A percentile compares a stretch with the other conserved stretches of the same genome.
phyloP scores from a whole-genome alignment of 345 rosid genomes.

The Boechera retrofracta region DNA sequence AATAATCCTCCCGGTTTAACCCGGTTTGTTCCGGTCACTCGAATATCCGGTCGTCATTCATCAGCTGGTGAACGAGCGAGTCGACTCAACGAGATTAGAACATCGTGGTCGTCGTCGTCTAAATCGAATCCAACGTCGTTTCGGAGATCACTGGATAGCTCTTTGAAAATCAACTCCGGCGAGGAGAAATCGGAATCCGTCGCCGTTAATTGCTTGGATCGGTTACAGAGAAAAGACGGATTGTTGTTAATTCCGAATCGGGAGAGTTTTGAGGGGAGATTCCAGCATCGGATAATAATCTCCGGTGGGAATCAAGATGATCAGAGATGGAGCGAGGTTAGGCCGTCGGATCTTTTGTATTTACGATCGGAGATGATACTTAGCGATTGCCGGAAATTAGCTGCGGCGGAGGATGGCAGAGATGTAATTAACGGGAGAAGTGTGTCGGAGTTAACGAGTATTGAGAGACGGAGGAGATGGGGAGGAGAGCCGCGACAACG shows the following conservation, averaged over 20 bases:
- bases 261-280: constrained; percentile 49
- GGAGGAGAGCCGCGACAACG: constrained; percentile 46
- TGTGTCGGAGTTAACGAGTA: constrained; percentile 78
- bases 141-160: constrained; percentile 65
- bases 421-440: constrained; percentile 67
- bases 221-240: constrained; percentile 65
- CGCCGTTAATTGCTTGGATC: constrained; percentile 58
- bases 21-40: constrained; percentile 36
- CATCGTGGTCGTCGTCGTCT: constrained; percentile 17
- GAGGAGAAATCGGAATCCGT: constrained; percentile 38
- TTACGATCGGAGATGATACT: constrained; percentile 79
- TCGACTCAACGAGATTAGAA: constrained; percentile 21
- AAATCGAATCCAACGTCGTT: constrained; percentile 40
- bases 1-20: not conserved
- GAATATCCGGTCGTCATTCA: constrained; percentile 77
- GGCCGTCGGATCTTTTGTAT: constrained; percentile 70
- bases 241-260: constrained; percentile 47
- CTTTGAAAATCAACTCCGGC: constrained; percentile 38
- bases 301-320: constrained; percentile 51
- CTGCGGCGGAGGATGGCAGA: constrained; percentile 50
- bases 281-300: constrained; percentile 78
- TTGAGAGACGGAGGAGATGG: constrained; percentile 58
- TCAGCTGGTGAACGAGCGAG: constrained; percentile 60
- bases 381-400: constrained; percentile 52
- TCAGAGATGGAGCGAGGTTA: constrained; percentile 79